A percentile compares a stretch with the other conserved stretches of the same genome.
Conservation (phyloP, 2,329 filamentous ascomycete species). For the Exophiala mesophila region DNA sequence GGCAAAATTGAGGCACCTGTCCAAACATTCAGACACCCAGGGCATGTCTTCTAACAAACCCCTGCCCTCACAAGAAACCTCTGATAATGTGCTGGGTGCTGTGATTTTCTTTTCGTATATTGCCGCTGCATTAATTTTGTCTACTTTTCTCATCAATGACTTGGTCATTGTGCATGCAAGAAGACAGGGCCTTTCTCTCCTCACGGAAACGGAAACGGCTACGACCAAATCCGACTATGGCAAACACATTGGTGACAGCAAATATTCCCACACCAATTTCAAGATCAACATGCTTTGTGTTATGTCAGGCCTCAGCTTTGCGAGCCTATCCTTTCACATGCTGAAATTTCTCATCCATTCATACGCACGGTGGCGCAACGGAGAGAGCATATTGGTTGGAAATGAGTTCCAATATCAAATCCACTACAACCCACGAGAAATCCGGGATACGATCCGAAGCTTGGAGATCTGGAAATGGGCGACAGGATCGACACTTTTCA, state of each 20-base stretch:
- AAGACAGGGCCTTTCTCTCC: not conserved
- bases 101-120: conserved; percentile 17
- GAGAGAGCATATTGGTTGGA: not conserved
- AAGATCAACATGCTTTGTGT: conserved; percentile 2
- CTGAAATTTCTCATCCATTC: conserved; percentile 20
- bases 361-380: conserved; percentile 9
- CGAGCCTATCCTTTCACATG: conserved; percentile 18
- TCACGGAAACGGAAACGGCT: not conserved
- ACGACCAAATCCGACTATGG: not conserved
- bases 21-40: no score
- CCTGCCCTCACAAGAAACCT: no score
- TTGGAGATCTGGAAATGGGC: conserved; percentile 17
- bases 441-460: not conserved
- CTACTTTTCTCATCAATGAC: conserved; percentile 7
- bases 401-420: not conserved
- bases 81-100: conserved; percentile 9
- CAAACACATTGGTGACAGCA: not conserved
- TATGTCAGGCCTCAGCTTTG: conserved; percentile 15
- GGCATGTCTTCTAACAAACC: no score
- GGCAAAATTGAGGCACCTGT: no score
- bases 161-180: not conserved
- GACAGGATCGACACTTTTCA: conserved; percentile 12
- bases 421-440: not conserved
- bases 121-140: conserved; percentile 8
- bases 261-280: not conserved